These are phyloP conservation scores for Nicotiana otophora DNA, from an alignment of 257 asterid genomes.

Conservation along the genomic window DNA sequence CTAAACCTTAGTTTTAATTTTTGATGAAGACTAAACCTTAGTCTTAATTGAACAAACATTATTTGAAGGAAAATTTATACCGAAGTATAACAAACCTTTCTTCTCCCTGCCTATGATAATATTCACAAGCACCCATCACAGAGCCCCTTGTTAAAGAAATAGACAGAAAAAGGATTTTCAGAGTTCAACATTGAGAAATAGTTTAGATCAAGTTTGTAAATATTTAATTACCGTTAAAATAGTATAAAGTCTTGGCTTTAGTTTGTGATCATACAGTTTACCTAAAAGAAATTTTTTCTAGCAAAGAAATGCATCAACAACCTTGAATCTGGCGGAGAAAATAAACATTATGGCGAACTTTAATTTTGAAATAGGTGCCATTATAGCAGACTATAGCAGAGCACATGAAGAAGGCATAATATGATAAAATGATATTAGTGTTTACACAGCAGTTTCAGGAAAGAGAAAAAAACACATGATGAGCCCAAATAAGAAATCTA, in stretches of 20 bases:
- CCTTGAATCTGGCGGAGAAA: background rate
- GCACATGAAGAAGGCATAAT: background rate
- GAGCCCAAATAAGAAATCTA: slow-evolving; percentile 4
- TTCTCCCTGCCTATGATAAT: background rate
- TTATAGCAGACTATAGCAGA: background rate
- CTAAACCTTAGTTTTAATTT: background rate
- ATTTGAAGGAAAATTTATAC: background rate
- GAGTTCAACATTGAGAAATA: background rate
- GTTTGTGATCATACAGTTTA: background rate
- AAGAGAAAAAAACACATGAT: background rate
- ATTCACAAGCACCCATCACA: background rate
- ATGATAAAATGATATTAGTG: background rate
- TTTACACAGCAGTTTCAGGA: background rate
- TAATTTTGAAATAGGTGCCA: no score
- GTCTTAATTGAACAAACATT: background rate
- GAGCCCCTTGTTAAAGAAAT: background rate
- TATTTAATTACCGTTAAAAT: background rate
- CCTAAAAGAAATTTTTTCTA: background rate
- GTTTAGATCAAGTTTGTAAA: background rate
- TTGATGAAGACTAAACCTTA: background rate
- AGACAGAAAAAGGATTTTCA: background rate
- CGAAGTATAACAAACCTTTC: background rate
- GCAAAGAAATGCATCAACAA: background rate
- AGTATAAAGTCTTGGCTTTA: background rate
- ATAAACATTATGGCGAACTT: background rate